Evolutionary conservation across 257 asterid genomes (phyloP), one percentile per base, ranked within the genome.

Genomic region (Fraxinus quadrangulata): DNA sequence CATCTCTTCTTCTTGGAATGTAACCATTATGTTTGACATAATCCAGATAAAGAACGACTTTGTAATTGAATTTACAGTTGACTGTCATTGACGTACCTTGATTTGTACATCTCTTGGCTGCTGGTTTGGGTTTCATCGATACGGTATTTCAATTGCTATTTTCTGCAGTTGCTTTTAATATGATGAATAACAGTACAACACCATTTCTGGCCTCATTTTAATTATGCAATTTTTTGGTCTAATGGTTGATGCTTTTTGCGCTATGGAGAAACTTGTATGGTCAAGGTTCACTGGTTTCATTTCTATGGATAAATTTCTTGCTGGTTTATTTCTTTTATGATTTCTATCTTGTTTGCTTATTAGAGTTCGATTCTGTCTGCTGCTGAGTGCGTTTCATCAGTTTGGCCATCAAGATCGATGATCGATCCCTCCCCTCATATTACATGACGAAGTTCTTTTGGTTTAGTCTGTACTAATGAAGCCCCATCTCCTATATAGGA

Each of bases 11-110:
- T 12, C 51, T 75, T 65, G 63, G 28, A 47, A 26, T 75, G 4
- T 79, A 75, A 66, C 39, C 59, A 59, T 71, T 70, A n/a, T 67
- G 1, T 19, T 73, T 37, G 24, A 61, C 70, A 69, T 39, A 73
- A 75, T 78, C 80, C 31, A 37, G 75, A 72, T 72, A 74, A 68
- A 21, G 74, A 61, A 59, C 31, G 61, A 75, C 77, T 80, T 28
- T 76, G 82, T 69, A 59, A 34, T 82, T 80, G 56, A 66, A 34
- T 78, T 45, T 78, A 67, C 33, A 12, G 36, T 10, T 65, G 74
- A 59, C 78, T 75, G 71, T 74, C 77, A 75, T 76, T 83, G n/a
- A 72, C 79, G 77, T 79, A 73, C 70, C 39, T 56, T 33, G 63
- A 74, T 71, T 65, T 67, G 68, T 16, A 21, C 5, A 68, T 65